A percentile compares a stretch with the other conserved stretches of the same genome.
Evolutionary conservation across 2,329 filamentous ascomycete species (phyloP).

Genomic region (Fusarium subtropicale): DNA sequence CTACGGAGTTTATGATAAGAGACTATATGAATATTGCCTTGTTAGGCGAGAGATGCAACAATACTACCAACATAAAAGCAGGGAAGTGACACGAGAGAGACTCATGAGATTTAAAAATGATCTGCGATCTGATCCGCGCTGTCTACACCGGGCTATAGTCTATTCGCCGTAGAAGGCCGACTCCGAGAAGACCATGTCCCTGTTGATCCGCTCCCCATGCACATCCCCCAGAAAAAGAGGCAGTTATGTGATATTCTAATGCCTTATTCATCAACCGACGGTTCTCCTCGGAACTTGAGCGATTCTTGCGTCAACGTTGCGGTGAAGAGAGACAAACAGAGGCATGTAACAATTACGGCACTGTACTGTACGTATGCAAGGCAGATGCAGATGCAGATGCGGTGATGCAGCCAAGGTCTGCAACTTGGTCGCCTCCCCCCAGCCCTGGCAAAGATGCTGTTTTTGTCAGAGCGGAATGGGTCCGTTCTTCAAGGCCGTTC

Average conservation of each 20-base stretch:
- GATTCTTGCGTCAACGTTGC: conserved; percentile 23
- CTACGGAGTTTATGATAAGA: not conserved
- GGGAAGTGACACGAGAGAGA: conserved; percentile 23
- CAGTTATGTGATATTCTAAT: not conserved
- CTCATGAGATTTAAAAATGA: conserved; percentile 21
- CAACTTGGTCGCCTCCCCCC: not conserved
- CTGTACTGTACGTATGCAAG: conserved; percentile 16
- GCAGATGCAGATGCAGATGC: conserved; percentile 9
- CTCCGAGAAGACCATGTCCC: not conserved
- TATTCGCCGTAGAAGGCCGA: conserved; percentile 5
- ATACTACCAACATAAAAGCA: conserved; percentile 12
- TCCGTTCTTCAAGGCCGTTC: not conserved
- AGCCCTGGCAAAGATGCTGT: conserved; percentile 11
- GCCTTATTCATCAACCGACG: conserved; percentile 9
- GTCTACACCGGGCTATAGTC: conserved; percentile 8
- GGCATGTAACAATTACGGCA: conserved; percentile 5
- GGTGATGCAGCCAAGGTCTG: not conserved
- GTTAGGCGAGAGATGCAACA: not conserved
- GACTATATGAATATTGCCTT: not conserved
- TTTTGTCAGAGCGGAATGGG: not conserved
- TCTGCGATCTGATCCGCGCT: conserved; percentile 34
- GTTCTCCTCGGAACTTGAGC: not conserved
- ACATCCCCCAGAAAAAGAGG: not conserved
- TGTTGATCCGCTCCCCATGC: not conserved
- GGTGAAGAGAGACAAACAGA: conserved; percentile 25